These are phyloP conservation scores for Amphibolis antarctica DNA, from an alignment of 106 monocot genomes.

Conservation along the genomic window DNA sequence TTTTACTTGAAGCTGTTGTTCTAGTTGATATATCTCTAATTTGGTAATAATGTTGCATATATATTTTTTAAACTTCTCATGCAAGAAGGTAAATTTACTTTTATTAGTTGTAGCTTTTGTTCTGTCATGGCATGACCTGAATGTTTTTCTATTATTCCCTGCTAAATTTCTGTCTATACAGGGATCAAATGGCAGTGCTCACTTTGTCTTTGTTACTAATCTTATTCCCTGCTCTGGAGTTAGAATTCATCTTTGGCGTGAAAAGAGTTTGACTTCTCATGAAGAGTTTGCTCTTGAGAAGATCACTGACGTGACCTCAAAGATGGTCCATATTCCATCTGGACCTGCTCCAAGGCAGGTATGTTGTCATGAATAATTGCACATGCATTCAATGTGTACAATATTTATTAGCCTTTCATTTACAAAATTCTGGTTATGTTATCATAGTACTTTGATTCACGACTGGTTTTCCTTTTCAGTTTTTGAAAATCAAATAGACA, in stretches of 20 bases:
- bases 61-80: too few relatives aligned
- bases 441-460: background rate
- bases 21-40: too few relatives aligned
- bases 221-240: conserved; percentile 88
- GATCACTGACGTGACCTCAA: conserved; percentile 81
- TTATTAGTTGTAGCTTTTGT: too few relatives aligned
- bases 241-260: conserved; percentile 94
- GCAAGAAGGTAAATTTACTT: too few relatives aligned
- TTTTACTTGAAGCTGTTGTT: too few relatives aligned
- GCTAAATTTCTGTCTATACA: conserved; percentile 13
- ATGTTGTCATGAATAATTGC: background rate
- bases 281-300: conserved; percentile 25
- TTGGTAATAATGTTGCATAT: too few relatives aligned
- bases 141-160: background rate
- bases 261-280: conserved; percentile 22
- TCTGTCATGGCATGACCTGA: background rate
- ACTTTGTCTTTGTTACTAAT: conserved; percentile 94
- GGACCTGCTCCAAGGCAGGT: conserved; percentile 97
- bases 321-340: conserved; percentile 81
- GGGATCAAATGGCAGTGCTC: conserved; percentile 63
- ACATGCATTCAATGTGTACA: background rate
- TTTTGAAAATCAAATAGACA: too few relatives aligned
- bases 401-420: background rate
- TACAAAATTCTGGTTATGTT: background rate
- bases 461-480: background rate